Conservation (phyloP, 1,284 basidiomycete species). For the Pterula multifida region DNA sequence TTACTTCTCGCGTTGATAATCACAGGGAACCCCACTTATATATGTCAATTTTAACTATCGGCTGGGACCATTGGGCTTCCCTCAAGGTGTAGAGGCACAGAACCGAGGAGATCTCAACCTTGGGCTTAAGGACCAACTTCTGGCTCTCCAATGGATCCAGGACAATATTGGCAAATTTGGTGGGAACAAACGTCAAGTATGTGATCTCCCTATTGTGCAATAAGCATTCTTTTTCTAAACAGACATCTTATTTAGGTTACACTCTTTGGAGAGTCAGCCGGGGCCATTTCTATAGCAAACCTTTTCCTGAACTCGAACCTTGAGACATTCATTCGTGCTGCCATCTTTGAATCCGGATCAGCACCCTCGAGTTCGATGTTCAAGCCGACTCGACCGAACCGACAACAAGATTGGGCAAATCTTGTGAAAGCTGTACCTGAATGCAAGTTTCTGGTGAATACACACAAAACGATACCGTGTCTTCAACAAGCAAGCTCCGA, state of each 20-base stretch:
- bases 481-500: slow-evolving; percentile 23
- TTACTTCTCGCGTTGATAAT: not conserved
- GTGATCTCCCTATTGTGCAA: not conserved
- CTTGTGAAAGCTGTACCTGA: slow-evolving; percentile 26
- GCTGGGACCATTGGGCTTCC: slow-evolving; percentile 17
- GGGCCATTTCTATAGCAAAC: slow-evolving; percentile 30
- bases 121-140: slow-evolving; percentile 17
- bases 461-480: slow-evolving; percentile 27
- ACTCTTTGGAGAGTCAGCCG: slow-evolving; percentile 42
- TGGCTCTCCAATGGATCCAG: slow-evolving; percentile 1
- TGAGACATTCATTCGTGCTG: slow-evolving; percentile 26
- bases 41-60: slow-evolving; percentile 31
- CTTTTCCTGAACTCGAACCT: slow-evolving; percentile 31
- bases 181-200: not conserved
- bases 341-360: slow-evolving; percentile 35
- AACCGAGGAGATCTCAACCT: slow-evolving; percentile 16
- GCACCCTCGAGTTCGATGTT: slow-evolving; percentile 20
- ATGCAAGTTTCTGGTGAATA: slow-evolving; percentile 19
- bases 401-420: slow-evolving; percentile 26
- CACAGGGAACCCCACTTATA: slow-evolving; percentile 21
- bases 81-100: slow-evolving; percentile 13
- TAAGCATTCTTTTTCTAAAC: too few species aligned
- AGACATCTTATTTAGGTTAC: slow-evolving; percentile 29
- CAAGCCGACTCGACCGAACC: slow-evolving; percentile 14
- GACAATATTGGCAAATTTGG: not conserved